These are phyloP conservation scores for Phanerochaete carnosa DNA, from an alignment of 768 basidiomycete genomes.

Conservation along the genomic window DNA sequence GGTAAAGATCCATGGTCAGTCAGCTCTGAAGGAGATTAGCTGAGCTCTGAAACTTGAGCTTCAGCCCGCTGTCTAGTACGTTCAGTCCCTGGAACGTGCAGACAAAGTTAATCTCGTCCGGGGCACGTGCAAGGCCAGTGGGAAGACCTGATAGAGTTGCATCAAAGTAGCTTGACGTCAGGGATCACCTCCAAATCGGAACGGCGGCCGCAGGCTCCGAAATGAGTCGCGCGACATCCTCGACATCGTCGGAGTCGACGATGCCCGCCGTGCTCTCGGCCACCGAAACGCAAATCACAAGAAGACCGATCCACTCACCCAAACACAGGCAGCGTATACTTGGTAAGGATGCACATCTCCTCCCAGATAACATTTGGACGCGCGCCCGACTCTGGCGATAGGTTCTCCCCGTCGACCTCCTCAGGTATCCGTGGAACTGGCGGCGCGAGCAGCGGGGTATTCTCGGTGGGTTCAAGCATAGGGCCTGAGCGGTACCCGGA, in stretches of 20 bases:
- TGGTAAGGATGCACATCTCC: conserved; percentile 54
- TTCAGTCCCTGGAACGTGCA: not conserved
- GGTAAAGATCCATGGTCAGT: not conserved
- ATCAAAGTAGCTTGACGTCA: not conserved
- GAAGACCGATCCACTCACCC: conserved; percentile 44
- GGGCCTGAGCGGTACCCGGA: conserved; percentile 21
- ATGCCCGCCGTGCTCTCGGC: not conserved
- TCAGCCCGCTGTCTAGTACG: not conserved
- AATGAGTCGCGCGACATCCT: no score
- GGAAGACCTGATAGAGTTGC: not conserved
- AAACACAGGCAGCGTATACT: conserved; percentile 71
- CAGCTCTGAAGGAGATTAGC: not conserved
- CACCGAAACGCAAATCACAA: not conserved
- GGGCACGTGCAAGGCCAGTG: not conserved
- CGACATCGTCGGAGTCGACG: not conserved
- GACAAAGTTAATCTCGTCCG: not conserved
- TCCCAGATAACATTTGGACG: conserved; percentile 44
- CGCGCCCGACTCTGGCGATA: conserved; percentile 26
- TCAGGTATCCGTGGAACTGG: conserved; percentile 59
- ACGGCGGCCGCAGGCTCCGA: no score
- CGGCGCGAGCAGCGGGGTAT: conserved; percentile 55
- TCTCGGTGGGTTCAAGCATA: conserved; percentile 35
- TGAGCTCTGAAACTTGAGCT: not conserved
- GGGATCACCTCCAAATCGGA: no score
- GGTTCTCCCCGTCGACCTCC: conserved; percentile 33